Percentiles rank a stretch among this genome's conserved stretches.
phyloP scores from a whole-genome alignment of 1,139 yeast species.

The Candida tetrigidarum region DNA sequence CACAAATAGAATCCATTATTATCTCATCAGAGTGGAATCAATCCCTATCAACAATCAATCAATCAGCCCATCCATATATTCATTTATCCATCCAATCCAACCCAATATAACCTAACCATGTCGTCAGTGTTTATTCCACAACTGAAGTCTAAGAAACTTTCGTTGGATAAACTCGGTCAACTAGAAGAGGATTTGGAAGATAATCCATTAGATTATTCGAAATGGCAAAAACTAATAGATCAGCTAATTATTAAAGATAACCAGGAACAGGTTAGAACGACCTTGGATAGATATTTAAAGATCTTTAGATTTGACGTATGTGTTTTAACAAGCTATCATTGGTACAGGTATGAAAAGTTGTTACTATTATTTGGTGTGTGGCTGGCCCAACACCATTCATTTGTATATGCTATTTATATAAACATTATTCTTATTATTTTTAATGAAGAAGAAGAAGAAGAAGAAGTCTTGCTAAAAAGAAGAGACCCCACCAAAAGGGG shows the following conservation, averaged over 20 bases:
- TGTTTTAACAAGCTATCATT: conserved; percentile 11
- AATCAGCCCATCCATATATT: neutral
- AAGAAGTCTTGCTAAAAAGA: too few relatives aligned
- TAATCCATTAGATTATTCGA: conserved; percentile 58
- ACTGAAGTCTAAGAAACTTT: conserved; percentile 35
- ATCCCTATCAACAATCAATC: neutral
- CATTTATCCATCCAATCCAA: neutral
- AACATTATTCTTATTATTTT: too few relatives aligned
- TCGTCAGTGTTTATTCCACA: conserved; percentile 26
- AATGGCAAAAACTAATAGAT: conserved; percentile 62
- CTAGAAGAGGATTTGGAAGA: conserved; percentile 62
- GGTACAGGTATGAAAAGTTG: conserved; percentile 2
- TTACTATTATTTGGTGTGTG: conserved; percentile 1
- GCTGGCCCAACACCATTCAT: neutral
- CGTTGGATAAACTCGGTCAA: conserved; percentile 56
- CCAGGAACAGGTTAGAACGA: conserved; percentile 61
- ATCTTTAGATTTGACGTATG: conserved; percentile 62
- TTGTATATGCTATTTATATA: conserved; percentile 4
- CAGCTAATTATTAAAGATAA: conserved; percentile 61
- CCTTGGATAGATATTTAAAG: conserved; percentile 63
- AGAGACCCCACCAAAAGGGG: neutral
- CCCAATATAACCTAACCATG: neutral
- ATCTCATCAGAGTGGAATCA: neutral
- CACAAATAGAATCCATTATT: too few relatives aligned
- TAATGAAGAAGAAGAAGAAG: conserved; percentile 6